phyloP scores from a whole-genome alignment of 495 filamentous ascomycete species.

The Penicillium longicatenatum region DNA sequence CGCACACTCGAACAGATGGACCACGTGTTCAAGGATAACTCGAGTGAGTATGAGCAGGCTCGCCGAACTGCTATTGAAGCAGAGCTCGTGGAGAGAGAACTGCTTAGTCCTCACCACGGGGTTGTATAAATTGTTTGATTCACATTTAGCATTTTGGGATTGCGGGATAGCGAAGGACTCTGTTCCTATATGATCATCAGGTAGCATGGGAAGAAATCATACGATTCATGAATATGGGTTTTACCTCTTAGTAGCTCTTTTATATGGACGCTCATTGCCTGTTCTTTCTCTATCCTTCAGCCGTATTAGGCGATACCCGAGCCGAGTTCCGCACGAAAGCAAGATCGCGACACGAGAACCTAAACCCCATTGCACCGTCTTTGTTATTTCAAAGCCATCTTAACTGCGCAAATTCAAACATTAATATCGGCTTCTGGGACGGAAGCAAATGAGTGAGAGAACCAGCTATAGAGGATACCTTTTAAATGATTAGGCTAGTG shows the following conservation, averaged over 20 bases:
- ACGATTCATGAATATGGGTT: not conserved
- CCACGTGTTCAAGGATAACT: conserved; percentile 50
- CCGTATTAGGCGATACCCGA: not conserved
- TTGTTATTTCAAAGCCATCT: too few species aligned
- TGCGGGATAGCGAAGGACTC: not conserved
- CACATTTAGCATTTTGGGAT: not conserved
- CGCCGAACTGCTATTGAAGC: conserved; percentile 41
- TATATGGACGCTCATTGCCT: too few species aligned
- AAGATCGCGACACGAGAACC: conserved; percentile 6
- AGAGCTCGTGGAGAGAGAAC: conserved; percentile 15
- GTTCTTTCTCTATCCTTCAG: not conserved
- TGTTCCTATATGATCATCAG: not conserved
- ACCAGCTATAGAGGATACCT: too few species aligned
- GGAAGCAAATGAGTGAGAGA: too few species aligned
- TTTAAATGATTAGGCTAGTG: too few species aligned
- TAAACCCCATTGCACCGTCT: conserved; percentile 1
- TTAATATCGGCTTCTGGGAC: too few species aligned
- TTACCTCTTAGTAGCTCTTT: not conserved
- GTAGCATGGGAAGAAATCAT: not conserved
- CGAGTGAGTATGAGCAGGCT: conserved; percentile 40
- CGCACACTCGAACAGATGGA: conserved; percentile 62
- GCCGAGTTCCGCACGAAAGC: conserved; percentile 3
- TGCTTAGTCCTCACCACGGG: not conserved
- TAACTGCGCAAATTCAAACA: too few species aligned
- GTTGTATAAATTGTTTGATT: not conserved